A percentile compares a stretch with the other conserved stretches of the same genome.
These are phyloP conservation scores for Nymphaea colorata DNA, from an alignment of 164 flowering plant species.

Conservation along the genomic window DNA sequence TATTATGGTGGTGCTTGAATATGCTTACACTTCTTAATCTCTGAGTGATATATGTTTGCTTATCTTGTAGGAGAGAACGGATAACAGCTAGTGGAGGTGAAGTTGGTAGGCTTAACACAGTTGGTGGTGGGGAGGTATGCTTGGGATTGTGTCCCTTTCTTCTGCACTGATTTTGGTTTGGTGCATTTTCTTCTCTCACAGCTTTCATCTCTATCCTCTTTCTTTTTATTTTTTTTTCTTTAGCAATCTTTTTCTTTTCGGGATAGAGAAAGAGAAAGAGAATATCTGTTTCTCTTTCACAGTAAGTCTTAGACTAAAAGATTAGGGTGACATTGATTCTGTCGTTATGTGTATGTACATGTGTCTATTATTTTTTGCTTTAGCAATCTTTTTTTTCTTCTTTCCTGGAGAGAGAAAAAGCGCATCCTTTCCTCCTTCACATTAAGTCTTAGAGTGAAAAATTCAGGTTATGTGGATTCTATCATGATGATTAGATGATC, in stretches of 20 bases:
- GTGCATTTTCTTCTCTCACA: neutral
- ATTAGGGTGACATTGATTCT: neutral
- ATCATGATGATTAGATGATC: too few species aligned
- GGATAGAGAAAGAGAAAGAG: neutral
- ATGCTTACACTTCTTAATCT: neutral
- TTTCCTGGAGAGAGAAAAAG: too few species aligned
- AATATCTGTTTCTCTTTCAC: neutral
- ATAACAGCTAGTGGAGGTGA: constrained; percentile 84
- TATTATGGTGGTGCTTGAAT: neutral
- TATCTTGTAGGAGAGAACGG: constrained; percentile 46
- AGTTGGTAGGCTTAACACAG: constrained; percentile 78
- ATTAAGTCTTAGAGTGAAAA: too few species aligned
- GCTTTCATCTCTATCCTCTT: too few species aligned
- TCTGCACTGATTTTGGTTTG: neutral
- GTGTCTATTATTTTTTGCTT: too few species aligned
- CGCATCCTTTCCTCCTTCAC: too few species aligned
- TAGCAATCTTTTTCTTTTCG: neutral
- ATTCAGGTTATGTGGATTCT: too few species aligned
- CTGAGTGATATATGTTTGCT: constrained; percentile 4
- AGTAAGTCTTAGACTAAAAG: neutral
- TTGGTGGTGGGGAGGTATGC: constrained; percentile 73
- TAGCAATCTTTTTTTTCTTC: too few species aligned
- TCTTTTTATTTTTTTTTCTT: neutral
- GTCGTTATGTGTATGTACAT: too few species aligned
- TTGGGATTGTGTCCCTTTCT: neutral